phyloP scores from a whole-genome alignment of 176 grass and related monocot species.

The Rhynchospora breviuscula region DNA sequence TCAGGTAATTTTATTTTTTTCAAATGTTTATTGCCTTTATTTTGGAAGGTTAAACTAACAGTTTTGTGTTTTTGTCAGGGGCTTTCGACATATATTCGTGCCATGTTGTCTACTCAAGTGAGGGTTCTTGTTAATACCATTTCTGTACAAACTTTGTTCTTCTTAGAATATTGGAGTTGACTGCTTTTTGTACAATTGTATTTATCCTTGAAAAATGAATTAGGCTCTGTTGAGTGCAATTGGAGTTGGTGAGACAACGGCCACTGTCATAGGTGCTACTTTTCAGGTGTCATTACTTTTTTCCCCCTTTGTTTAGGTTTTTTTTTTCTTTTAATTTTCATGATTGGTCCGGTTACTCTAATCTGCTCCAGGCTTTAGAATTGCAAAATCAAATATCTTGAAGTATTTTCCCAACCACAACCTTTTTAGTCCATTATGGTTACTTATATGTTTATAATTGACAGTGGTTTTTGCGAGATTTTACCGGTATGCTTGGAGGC shows the following conservation, averaged over 20 bases:
- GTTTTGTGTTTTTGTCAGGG: conserved; percentile 37
- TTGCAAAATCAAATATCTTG: not conserved
- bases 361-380: not conserved
- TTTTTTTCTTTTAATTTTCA: not conserved
- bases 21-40: not conserved
- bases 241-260: conserved; percentile 81
- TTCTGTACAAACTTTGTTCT: not conserved
- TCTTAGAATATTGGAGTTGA: not conserved
- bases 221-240: conserved; percentile 92
- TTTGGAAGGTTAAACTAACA: not conserved
- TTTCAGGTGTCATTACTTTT: conserved; percentile 58
- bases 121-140: conserved; percentile 14
- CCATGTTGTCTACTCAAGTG: conserved; percentile 98
- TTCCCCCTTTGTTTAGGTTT: too few species aligned
- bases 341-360: not conserved
- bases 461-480: conserved; percentile 98
- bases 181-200: conserved; percentile 25
- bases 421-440: not conserved
- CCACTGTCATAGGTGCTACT: conserved; percentile 92
- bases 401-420: not conserved
- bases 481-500: conserved; percentile 92
- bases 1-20: conserved; percentile 34
- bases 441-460: conserved; percentile 20
- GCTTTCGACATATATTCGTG: conserved; percentile 76
- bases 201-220: conserved; percentile 19